Base-by-base conservation (phyloP, 805 yeast genomes). In the Metschnikowia lunata region DNA sequence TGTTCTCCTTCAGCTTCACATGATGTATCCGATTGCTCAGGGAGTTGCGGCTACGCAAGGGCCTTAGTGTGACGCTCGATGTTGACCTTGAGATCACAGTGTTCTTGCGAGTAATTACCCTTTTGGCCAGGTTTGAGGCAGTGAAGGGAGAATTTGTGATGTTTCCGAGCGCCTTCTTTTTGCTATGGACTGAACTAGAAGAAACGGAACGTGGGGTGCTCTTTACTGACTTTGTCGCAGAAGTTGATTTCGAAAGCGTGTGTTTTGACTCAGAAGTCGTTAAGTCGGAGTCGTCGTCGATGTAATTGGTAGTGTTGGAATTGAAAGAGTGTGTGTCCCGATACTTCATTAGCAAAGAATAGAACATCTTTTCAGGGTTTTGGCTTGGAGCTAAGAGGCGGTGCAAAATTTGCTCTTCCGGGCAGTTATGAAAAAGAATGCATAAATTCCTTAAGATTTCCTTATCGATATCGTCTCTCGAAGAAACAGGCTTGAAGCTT, bases 361-460 rank as follows among this genome's bases (percentile, higher is more conserved):
- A 88, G 56, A 88, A 83, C 37, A 88, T 81, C 70, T 88, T 88
- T 55, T 88, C 96, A 0, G 89, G 75, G 55, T 80, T 83, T 26
- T 83, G 79, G 26, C 73, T 78, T 1, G 76, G 67, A 8, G 80
- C 72, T 36, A 76, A 58, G 37, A 88, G 69, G 50, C 78, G 76
- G 8, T 70, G 61, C 26, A 79, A 61, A 26, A 88, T 77, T 8
- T 71, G 67, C 4, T 72, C 63, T 41, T 76, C 75, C 36, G 76
- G 73, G 50, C 83, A 85, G 44, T 90, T 91, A 60, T 85, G 96
- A 79, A 93, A 88, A 49, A 88, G 67, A 7, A 86, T 86, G 36
- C 84, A 83, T 49, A 88, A 67, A 58, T 85, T 86, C 55, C 85
- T 81, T 57, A 88, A 69, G 44, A 88, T 83, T 58, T 85, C 90